Evolutionary conservation across 768 basidiomycete genomes (phyloP).

Genomic region (Leccinum rimulosum): DNA sequence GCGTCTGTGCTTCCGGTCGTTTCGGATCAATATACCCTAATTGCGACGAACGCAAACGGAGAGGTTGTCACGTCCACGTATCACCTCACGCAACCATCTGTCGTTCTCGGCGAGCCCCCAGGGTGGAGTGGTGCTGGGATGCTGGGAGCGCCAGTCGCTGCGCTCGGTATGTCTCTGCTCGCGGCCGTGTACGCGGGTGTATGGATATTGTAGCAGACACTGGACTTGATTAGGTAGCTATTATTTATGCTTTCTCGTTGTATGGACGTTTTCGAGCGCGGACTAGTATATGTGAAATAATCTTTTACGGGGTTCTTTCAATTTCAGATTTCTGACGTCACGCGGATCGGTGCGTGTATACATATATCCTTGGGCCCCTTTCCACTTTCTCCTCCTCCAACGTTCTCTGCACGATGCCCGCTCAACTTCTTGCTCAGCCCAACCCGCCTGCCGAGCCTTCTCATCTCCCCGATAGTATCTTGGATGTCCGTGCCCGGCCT

Average conservation of each 20-base stretch:
- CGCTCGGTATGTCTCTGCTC: slow-evolving; percentile 14
- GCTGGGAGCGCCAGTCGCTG: slow-evolving; percentile 8
- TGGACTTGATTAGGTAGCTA: background rate
- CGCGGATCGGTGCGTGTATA: background rate
- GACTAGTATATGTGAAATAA: background rate
- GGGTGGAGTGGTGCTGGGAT: slow-evolving; percentile 41
- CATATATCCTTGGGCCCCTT: background rate
- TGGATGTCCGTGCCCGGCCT: slow-evolving; percentile 48
- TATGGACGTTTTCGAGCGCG: background rate
- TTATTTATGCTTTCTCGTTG: background rate
- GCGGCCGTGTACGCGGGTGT: slow-evolving; percentile 5
- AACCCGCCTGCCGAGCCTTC: slow-evolving; percentile 74
- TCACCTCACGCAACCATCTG: slow-evolving; percentile 41
- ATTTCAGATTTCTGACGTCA: background rate
- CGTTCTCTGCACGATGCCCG: slow-evolving; percentile 46
- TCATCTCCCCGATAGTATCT: slow-evolving; percentile 55
- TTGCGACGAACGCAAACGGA: slow-evolving; percentile 56
- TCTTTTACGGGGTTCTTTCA: background rate
- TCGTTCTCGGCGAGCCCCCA: slow-evolving; percentile 63
- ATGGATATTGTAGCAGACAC: slow-evolving; percentile 18
- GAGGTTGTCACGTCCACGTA: slow-evolving; percentile 52
- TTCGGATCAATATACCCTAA: slow-evolving; percentile 50
- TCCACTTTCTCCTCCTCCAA: background rate
- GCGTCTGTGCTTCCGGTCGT: slow-evolving; percentile 58
- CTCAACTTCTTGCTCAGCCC: slow-evolving; percentile 51